Evolutionary conservation across 2,329 filamentous ascomycete genomes (phyloP).

Genomic region (Colletotrichum sp.): DNA sequence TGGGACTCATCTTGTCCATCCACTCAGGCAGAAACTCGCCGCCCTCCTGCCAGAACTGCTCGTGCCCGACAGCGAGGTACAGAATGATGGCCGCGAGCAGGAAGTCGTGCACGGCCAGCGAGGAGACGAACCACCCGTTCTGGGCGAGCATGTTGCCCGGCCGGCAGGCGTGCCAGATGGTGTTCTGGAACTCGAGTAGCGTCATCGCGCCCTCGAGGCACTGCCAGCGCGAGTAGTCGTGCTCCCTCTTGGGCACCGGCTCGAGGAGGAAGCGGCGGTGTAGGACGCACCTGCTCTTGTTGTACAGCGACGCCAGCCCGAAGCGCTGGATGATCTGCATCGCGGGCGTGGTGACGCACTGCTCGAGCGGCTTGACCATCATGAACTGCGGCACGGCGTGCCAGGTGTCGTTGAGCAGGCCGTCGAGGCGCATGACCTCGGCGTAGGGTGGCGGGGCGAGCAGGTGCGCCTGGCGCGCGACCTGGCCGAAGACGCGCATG

Average conservation of each 20-base stretch:
- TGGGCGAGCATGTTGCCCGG: constrained; percentile 58
- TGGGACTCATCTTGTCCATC: constrained; percentile 34
- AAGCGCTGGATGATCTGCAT: constrained; percentile 56
- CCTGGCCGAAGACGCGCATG: constrained; percentile 52
- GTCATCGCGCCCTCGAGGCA: constrained; percentile 55
- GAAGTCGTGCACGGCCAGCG: constrained; percentile 65
- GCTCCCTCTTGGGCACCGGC: constrained; percentile 43
- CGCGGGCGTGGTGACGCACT: constrained; percentile 54
- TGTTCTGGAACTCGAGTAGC: constrained; percentile 52
- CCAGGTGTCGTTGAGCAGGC: constrained; percentile 50
- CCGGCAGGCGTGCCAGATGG: constrained; percentile 52
- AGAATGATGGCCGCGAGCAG: constrained; percentile 66
- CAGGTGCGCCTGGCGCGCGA: constrained; percentile 55
- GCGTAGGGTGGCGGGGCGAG: constrained; percentile 51
- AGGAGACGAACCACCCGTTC: constrained; percentile 62
- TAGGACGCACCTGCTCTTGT: constrained; percentile 61
- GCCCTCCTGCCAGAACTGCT: constrained; percentile 41
- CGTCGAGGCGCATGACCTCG: constrained; percentile 55
- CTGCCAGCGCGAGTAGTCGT: constrained; percentile 55
- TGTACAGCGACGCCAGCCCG: constrained; percentile 55
- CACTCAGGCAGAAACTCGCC: constrained; percentile 32
- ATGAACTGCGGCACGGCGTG: constrained; percentile 51
- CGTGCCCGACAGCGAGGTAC: constrained; percentile 55
- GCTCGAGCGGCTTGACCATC: constrained; percentile 50
- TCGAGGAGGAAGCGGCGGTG: constrained; percentile 59